Conservation (phyloP, 2,329 filamentous ascomycete genomes). For the Nemania sp. region DNA sequence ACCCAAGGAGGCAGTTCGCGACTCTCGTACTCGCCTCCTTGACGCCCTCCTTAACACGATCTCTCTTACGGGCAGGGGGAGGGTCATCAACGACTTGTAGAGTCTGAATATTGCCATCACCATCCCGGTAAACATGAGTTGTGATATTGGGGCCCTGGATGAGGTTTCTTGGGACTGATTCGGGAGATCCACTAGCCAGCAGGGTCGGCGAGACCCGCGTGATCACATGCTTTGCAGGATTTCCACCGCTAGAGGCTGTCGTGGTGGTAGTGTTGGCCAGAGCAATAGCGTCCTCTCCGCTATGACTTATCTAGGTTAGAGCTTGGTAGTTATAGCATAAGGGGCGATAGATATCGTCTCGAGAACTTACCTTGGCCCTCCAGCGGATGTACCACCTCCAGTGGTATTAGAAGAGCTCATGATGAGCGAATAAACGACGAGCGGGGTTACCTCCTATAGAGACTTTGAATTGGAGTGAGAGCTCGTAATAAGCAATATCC, state of each 20-base stretch:
- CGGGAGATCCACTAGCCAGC: background rate
- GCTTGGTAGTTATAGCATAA: background rate
- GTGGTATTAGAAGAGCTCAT: slow-evolving; percentile 17
- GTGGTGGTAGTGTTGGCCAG: background rate
- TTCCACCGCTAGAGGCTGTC: background rate
- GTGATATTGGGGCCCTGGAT: background rate
- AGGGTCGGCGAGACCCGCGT: background rate
- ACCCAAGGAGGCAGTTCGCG: slow-evolving; percentile 17
- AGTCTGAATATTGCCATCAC: background rate
- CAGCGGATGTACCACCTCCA: background rate
- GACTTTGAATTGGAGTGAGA: background rate
- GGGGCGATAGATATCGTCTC: background rate
- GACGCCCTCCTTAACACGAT: background rate
- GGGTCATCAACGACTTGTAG: background rate
- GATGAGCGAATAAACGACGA: background rate
- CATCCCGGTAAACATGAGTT: background rate
- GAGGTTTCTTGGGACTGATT: background rate
- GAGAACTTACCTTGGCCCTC: slow-evolving; percentile 9
- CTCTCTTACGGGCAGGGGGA: background rate
- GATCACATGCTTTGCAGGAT: background rate
- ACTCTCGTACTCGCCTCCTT: background rate
- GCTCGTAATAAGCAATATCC: background rate
- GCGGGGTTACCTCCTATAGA: background rate
- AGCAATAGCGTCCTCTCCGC: background rate
- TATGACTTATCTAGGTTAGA: background rate